Evolutionary conservation across 495 filamentous ascomycete genomes (phyloP).

Genomic region (Echria macrotheca): DNA sequence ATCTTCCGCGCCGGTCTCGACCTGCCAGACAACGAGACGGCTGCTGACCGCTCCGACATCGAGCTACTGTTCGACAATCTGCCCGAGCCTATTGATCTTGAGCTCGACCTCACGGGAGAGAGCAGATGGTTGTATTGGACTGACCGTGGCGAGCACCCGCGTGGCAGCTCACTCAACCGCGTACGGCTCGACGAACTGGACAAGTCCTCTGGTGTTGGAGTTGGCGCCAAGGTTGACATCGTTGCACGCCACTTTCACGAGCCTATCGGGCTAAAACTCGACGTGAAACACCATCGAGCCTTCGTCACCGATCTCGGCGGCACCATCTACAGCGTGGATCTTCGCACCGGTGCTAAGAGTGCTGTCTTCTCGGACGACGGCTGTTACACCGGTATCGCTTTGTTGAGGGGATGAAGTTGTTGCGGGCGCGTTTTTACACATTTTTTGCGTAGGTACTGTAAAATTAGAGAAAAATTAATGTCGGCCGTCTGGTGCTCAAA

Average conservation of each 20-base stretch:
- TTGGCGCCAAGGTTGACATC: constrained; percentile 4
- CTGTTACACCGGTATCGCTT: constrained; percentile 9
- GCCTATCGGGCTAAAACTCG: constrained; percentile 42
- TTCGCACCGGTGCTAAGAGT: constrained; percentile 31
- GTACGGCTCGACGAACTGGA: too few species aligned
- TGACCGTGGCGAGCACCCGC: constrained; percentile 47
- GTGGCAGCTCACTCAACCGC: constrained; percentile 42
- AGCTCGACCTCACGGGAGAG: constrained; percentile 41
- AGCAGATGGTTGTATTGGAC: constrained; percentile 47
- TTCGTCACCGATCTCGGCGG: constrained; percentile 36
- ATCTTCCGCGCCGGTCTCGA: constrained; percentile 40
- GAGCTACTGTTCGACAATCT: constrained; percentile 36
- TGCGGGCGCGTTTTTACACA: too few species aligned
- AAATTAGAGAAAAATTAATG: too few species aligned
- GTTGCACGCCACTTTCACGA: constrained; percentile 41
- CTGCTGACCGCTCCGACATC: constrained; percentile 32
- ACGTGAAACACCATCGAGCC: neutral
- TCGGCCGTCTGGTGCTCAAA: too few species aligned
- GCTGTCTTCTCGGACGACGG: constrained; percentile 1
- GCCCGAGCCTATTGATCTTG: constrained; percentile 53
- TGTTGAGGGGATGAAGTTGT: too few species aligned
- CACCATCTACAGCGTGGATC: constrained; percentile 34
- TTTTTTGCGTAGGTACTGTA: too few species aligned
- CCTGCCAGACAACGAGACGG: constrained; percentile 20
- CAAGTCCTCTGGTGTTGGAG: too few species aligned